Base-by-base conservation (phyloP, 192 early-diverging fungal genomes). In the Coemansia sp. region DNA sequence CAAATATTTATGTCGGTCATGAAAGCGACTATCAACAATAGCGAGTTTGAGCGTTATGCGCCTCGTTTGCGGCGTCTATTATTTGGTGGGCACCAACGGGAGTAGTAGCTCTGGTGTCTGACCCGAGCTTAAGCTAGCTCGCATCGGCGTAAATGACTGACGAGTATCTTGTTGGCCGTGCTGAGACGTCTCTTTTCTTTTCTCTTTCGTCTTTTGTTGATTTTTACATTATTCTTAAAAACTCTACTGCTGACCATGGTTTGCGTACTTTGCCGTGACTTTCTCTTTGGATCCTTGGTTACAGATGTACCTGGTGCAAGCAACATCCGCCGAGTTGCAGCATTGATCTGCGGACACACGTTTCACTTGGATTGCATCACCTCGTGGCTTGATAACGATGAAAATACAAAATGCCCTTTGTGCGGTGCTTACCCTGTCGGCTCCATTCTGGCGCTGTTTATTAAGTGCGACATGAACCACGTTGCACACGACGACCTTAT, bases 281-380 rank as follows among this genome's bases (percentile, higher is more conserved):
- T 10, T 51, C 49, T 51, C 9, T 51, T 51, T 51, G 49, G 49
- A 10, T 51, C 20, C 49, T 11, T 51, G 49, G 49, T 51, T 18
- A 51, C 4, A 2, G 22, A 51, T 51, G 10, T 10, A 7, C 20
- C 49, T 2, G 20, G 22, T 31, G 15, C 27, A 2, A 57, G 27
- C 27, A 57, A 29, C 3, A 57, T 5, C 13, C 10, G 27, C 27
- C 24, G 54, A 2, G 27, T 57, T 8, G 54, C 27, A 13, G 54
- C 54, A 2, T n/a, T 57, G 54, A 31, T 3, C 15, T 57, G 54
- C 13, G 54, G 54, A 31, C 54, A 57, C 27, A 57, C 54, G 54
- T 57, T 57, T 16, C 54, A 57, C 27, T 31, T 57, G 54, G 54
- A 57, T 27, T 57, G 54, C 5, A 57, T 57, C 24, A 31, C 22